Evolutionary conservation across 2,329 filamentous ascomycete species (phyloP).

Genomic region (Erysiphe pulchra): DNA sequence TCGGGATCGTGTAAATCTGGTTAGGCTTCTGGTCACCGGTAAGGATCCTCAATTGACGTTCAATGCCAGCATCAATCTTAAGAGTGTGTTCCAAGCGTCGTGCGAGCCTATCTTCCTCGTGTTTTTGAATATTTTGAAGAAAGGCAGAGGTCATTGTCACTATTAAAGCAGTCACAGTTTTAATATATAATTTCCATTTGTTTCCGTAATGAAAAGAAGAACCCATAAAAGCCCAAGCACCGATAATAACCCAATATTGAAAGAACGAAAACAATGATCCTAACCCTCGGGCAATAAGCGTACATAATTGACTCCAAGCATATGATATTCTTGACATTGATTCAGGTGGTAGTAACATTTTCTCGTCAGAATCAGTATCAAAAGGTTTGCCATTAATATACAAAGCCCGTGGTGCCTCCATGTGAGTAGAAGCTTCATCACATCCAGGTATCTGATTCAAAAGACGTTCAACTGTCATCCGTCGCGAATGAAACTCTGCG

Average conservation of each 20-base stretch:
- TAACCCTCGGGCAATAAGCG: conserved; percentile 6
- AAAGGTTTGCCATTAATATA: background rate
- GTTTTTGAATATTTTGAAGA: conserved; percentile 16
- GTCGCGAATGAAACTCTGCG: conserved; percentile 15
- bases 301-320: conserved; percentile 3
- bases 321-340: conserved; percentile 1
- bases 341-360: background rate
- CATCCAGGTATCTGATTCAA: conserved; percentile 7
- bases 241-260: conserved; percentile 15
- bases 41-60: conserved; percentile 14
- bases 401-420: too few species aligned
- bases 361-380: background rate
- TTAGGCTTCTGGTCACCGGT: conserved; percentile 15
- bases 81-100: conserved; percentile 14
- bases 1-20: conserved; percentile 12
- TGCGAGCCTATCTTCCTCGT: conserved; percentile 14
- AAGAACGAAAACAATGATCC: conserved; percentile 13
- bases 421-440: conserved; percentile 2
- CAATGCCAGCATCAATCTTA: conserved; percentile 14
- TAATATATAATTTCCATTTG: conserved; percentile 18
- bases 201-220: conserved; percentile 11
- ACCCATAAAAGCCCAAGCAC: conserved; percentile 15
- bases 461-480: conserved; percentile 12
- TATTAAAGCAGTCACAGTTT: conserved; percentile 18
- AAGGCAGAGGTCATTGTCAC: conserved; percentile 18